Conservation (phyloP, 441 rosid species). For the Bocquillonia castaneifolia region DNA sequence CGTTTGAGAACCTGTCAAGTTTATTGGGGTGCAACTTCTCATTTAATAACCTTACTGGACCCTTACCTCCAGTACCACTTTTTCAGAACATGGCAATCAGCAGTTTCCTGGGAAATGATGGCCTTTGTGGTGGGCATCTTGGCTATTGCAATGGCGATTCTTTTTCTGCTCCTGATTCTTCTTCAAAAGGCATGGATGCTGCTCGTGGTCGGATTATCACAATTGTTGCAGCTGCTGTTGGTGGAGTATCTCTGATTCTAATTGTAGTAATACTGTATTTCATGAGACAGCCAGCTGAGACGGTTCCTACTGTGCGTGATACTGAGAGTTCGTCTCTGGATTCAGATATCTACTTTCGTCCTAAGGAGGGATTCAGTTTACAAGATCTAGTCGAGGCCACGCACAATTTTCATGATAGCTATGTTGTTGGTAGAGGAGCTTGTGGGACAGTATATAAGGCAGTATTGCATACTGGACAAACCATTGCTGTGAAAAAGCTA, state of each 20-base stretch:
- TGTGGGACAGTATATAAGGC: constrained; percentile 94
- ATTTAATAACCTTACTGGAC: constrained; percentile 73
- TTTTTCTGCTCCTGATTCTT: constrained; percentile 35
- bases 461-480: constrained; percentile 66
- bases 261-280: constrained; percentile 58
- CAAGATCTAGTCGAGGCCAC: constrained; percentile 78
- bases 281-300: constrained; percentile 51
- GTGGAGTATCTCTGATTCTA: constrained; percentile 73
- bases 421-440: constrained; percentile 77
- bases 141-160: constrained; percentile 42
- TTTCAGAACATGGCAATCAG: constrained; percentile 68
- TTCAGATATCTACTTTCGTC: constrained; percentile 73
- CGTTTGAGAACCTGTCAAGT: constrained; percentile 75
- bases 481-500: constrained; percentile 71
- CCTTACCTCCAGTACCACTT: constrained; percentile 50
- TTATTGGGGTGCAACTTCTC: constrained; percentile 91
- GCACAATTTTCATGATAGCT: constrained; percentile 69
- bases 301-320: constrained; percentile 45
- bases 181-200: constrained; percentile 29
- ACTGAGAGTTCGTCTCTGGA: constrained; percentile 45
- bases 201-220: constrained; percentile 55
- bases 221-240: constrained; percentile 51
- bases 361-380: constrained; percentile 72
- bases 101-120: constrained; percentile 69
- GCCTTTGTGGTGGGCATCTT: constrained; percentile 82